Base-by-base conservation (phyloP, 2,329 filamentous ascomycete genomes). In the Botrytis galanthina region DNA sequence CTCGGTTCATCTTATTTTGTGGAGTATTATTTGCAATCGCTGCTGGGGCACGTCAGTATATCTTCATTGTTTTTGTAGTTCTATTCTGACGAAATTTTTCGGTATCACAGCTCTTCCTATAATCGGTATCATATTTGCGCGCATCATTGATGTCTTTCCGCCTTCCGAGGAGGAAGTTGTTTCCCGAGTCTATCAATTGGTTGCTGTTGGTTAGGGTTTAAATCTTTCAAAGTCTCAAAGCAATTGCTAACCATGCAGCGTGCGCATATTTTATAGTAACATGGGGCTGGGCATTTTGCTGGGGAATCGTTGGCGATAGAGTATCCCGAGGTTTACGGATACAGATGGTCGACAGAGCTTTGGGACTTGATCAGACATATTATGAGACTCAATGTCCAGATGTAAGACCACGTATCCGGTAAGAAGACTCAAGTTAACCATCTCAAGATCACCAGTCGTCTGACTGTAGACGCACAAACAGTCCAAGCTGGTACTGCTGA, bases 91-190 rank as follows among this genome's bases (percentile, higher is more conserved):
- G 22, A 39, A 16, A 48, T 5, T 12, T 22, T 48, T 16, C n/a
- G 5, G n/a, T 6, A 20, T 26, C 37, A 29, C 35, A 69, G 66
- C 89, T 0, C 89, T 91, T 73, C 89, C 89, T 22, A 82, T 91
- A 32, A 87, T 91, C 78, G 89, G 87, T 70, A 88, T 91, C 74
- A 83, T 91, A 71, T 91, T 91, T 77, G 88, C 89, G 72, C 83
- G 90, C 80, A 85, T 91, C 9, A 84, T 91, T 75, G 88, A 91
- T 78, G 84, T 88, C 74, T 87, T 87, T 72, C 86, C 85, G 51
- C 86, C 85, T 1, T 75, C 80, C 46, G 82, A 85, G 76, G 79
- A 84, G 71, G 84, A 84, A 68, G 79, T 87, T 3, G 79, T 78
- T 26, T 77, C 77, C 6, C 78, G 83, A n/a, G 78, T 87, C 5